Evolutionary conservation across 371 early-diverging fungal genomes (phyloP).

Genomic region (Catenaria anguillulae): DNA sequence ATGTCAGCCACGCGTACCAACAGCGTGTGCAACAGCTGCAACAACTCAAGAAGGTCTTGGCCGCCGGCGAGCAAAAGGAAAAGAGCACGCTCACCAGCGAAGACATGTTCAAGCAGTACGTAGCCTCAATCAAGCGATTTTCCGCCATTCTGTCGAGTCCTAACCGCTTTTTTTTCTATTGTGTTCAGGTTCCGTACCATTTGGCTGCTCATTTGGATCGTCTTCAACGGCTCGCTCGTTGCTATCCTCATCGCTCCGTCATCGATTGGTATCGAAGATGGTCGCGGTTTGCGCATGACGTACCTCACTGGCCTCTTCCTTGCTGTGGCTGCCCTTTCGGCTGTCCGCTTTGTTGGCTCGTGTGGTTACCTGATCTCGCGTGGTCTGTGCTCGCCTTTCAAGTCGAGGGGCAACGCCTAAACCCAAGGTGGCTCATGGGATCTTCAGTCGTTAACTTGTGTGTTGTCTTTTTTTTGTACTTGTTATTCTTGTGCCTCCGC

Average conservation of each 20-base stretch:
- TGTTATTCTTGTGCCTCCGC: too few species aligned
- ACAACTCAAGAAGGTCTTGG: constrained; percentile 8
- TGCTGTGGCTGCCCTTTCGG: neutral
- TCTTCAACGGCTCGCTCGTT: neutral
- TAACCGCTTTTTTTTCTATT: too few species aligned
- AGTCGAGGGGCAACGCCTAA: constrained; percentile 1
- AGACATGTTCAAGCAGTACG: constrained; percentile 63
- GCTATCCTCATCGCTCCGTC: neutral
- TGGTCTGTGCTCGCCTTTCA: constrained; percentile 1
- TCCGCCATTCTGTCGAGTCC: too few species aligned
- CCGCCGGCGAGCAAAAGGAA: constrained; percentile 33
- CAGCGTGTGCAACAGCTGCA: constrained; percentile 13
- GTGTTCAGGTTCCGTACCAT: constrained; percentile 4
- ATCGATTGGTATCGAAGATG: neutral
- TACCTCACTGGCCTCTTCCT: neutral
- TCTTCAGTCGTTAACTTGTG: too few species aligned
- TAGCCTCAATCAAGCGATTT: too few species aligned
- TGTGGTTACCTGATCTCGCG: neutral
- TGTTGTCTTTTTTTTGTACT: too few species aligned
- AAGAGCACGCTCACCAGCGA: constrained; percentile 71
- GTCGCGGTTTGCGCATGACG: neutral
- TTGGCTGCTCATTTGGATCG: constrained; percentile 1
- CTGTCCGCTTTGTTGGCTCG: neutral
- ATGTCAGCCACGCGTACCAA: constrained; percentile 25
- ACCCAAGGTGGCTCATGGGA: too few species aligned